Conservation (phyloP, 2,329 filamentous ascomycete genomes). For the Conoideocrella luteorostrata region DNA sequence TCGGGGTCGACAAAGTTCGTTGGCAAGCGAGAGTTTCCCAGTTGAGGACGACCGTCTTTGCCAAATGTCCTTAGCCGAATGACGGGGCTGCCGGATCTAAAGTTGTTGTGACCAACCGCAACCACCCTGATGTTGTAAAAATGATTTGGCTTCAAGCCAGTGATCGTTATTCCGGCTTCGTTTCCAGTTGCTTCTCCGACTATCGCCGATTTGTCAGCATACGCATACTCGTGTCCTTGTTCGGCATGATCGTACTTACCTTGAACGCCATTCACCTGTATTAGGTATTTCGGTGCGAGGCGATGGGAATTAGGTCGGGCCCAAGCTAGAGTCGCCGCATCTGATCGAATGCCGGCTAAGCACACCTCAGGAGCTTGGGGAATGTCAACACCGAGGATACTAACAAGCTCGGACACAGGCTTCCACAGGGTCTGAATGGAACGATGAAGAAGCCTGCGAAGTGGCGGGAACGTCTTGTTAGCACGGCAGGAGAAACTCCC, state of each 20-base stretch:
- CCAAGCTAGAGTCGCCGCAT: conserved; percentile 89
- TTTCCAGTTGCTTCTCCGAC: conserved; percentile 69
- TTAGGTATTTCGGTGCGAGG: conserved; percentile 77
- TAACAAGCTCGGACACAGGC: conserved; percentile 83
- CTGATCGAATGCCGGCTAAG: conserved; percentile 79
- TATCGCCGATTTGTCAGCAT: conserved; percentile 24
- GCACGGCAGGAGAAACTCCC: too few species aligned
- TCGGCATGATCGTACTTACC: conserved; percentile 46
- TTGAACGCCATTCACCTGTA: conserved; percentile 89
- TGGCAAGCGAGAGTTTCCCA: conserved; percentile 50
- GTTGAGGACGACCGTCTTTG: conserved; percentile 55
- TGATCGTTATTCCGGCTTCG: conserved; percentile 69
- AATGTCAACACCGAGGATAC: conserved; percentile 88
- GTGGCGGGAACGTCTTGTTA: conserved; percentile 10
- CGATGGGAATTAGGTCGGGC: conserved; percentile 60
- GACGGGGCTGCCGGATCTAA: conserved; percentile 80
- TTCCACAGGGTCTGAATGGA: conserved; percentile 86
- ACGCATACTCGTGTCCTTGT: neutral
- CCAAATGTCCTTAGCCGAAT: conserved; percentile 76
- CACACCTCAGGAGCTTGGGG: conserved; percentile 85
- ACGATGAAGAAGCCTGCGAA: conserved; percentile 68
- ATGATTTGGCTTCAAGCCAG: conserved; percentile 75
- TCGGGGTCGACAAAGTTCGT: conserved; percentile 51
- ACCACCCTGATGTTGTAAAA: conserved; percentile 94
- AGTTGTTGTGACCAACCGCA: conserved; percentile 84